A percentile compares a stretch with the other conserved stretches of the same genome.
Conservation (phyloP, 345 rosid genomes). For the Nasturtium officinale region DNA sequence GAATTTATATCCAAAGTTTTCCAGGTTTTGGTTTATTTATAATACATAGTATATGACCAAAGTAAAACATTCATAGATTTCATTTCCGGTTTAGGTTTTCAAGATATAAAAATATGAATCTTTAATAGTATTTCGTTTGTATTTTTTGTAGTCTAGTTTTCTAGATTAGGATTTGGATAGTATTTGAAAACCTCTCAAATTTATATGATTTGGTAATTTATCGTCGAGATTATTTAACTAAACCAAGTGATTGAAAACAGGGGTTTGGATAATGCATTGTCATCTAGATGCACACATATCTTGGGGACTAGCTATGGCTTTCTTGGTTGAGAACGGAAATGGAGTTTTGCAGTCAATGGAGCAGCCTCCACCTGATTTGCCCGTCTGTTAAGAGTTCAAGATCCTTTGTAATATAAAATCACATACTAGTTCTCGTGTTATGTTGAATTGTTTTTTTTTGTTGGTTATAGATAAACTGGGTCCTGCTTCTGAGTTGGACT, state of each 20-base stretch:
- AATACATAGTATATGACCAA: background rate
- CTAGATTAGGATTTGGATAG: background rate
- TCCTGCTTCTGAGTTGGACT: slow-evolving; percentile 10
- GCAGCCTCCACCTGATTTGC: slow-evolving; percentile 75
- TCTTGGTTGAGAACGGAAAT: slow-evolving; percentile 75
- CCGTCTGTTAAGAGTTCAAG: slow-evolving; percentile 52
- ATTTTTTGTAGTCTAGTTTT: background rate
- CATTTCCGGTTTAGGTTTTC: background rate
- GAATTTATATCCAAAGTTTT: too few relatives aligned
- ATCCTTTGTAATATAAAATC: background rate
- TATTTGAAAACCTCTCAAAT: background rate
- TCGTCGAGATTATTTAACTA: background rate
- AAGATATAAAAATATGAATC: background rate
- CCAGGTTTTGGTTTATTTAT: background rate
- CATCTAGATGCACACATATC: slow-evolving; percentile 91
- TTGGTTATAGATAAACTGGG: slow-evolving; percentile 24
- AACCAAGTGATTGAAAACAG: slow-evolving; percentile 42
- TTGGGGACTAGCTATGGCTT: slow-evolving; percentile 92
- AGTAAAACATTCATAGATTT: background rate
- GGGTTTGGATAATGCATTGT: slow-evolving; percentile 96
- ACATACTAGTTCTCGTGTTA: slow-evolving; percentile 19
- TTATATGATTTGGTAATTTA: background rate
- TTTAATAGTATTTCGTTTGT: background rate
- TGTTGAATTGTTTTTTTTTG: slow-evolving; percentile 22
- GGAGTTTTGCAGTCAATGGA: slow-evolving; percentile 58